Evolutionary conservation across 1,284 basidiomycete species (phyloP).

Genomic region (Cystobasidiaceae sp.): DNA sequence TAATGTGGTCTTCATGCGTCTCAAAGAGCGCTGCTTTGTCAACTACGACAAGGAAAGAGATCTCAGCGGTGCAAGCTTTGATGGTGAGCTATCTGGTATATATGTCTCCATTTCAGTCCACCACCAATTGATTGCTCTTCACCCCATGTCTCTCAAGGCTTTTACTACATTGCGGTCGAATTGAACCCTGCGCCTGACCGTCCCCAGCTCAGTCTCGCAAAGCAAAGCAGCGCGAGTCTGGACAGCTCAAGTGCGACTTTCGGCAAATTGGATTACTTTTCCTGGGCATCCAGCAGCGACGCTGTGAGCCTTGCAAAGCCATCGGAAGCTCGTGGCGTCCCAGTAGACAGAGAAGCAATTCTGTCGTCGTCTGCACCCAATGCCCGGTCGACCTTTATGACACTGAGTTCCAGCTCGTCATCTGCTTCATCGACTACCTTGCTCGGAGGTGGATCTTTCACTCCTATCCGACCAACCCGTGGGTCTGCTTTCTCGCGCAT

Average conservation of each 20-base stretch:
- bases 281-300: no score
- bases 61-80: constrained; percentile 24
- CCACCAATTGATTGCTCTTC: neutral
- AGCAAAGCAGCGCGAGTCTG: no score
- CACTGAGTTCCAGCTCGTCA: no score
- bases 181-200: constrained; percentile 19
- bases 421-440: no score
- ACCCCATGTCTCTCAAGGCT: neutral
- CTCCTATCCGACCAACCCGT: neutral
- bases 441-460: no score
- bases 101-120: neutral
- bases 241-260: no score
- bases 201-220: constrained; percentile 1
- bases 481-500: neutral
- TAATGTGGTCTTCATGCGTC: constrained; percentile 22
- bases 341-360: no score
- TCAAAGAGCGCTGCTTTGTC: constrained; percentile 27
- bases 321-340: no score
- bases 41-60: constrained; percentile 5
- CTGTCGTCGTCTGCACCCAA: neutral
- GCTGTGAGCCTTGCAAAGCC: no score
- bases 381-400: neutral
- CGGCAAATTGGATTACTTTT: no score
- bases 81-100: neutral
- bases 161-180: constrained; percentile 27